These are phyloP conservation scores for Trichomonas tenax DNA, from an alignment of 208 protist species.

Conservation along the genomic window DNA sequence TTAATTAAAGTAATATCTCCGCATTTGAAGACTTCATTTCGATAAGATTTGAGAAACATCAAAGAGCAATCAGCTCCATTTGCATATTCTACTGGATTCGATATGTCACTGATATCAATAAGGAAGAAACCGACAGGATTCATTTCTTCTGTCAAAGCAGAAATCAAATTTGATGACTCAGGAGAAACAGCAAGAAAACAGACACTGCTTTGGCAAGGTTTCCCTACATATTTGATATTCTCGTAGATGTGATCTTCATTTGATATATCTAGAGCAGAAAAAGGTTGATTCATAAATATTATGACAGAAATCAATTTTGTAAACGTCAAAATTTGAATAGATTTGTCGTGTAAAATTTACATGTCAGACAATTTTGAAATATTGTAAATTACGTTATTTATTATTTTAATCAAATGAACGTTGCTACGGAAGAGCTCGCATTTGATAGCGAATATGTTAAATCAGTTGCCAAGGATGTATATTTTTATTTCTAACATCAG, in stretches of 20 bases:
- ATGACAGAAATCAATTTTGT: too few species aligned
- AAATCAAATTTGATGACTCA: neutral
- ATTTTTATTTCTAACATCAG: conserved; percentile 18
- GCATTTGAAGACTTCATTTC: conserved; percentile 12
- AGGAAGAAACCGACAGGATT: conserved; percentile 2
- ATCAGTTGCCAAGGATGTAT: conserved; percentile 14
- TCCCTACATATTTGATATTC: neutral
- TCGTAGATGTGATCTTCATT: neutral
- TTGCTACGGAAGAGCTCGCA: conserved; percentile 1
- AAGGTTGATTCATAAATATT: neutral
- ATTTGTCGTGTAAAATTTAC: too few species aligned
- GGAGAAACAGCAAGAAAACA: neutral
- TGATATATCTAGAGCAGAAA: neutral
- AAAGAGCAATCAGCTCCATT: neutral
- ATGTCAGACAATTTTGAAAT: too few species aligned
- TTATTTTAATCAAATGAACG: neutral
- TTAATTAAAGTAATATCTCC: neutral
- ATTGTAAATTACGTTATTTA: too few species aligned
- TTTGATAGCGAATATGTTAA: neutral
- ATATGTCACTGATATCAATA: neutral
- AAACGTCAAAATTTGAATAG: too few species aligned
- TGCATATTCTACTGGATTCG: neutral
- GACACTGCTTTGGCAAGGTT: neutral
- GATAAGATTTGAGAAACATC: neutral
- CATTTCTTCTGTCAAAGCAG: neutral